phyloP scores from a whole-genome alignment of 768 basidiomycete species.

The Paxillus ammoniavirescens region DNA sequence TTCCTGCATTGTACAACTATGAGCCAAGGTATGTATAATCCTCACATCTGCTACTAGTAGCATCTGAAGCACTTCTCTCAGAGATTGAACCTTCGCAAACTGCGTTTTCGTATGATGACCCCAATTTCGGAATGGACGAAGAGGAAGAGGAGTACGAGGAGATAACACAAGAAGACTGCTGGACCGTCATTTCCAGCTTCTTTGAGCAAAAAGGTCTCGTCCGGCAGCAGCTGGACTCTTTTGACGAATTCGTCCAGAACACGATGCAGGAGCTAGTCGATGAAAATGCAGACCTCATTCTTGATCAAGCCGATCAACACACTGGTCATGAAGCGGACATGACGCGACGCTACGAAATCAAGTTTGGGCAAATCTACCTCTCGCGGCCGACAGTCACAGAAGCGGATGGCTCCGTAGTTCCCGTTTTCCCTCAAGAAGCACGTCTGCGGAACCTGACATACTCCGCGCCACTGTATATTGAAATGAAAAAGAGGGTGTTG shows the following conservation, averaged over 20 bases:
- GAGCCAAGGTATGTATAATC: slow-evolving; percentile 30
- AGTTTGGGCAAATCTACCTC: slow-evolving; percentile 96
- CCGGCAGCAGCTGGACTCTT: slow-evolving; percentile 95
- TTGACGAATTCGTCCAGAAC: slow-evolving; percentile 98
- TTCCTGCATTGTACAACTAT: slow-evolving; percentile 12
- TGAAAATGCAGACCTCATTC: slow-evolving; percentile 90
- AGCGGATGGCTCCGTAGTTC: slow-evolving; percentile 89
- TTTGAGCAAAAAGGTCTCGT: slow-evolving; percentile 98
- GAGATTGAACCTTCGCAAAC: slow-evolving; percentile 49
- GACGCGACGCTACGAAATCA: slow-evolving; percentile 94
- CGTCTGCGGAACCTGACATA: slow-evolving; percentile 94
- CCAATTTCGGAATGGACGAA: slow-evolving; percentile 56
- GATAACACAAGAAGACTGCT: slow-evolving; percentile 91
- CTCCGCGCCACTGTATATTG: slow-evolving; percentile 92
- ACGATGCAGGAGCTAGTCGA: slow-evolving; percentile 99
- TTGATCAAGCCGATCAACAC: slow-evolving; percentile 96
- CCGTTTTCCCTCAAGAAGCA: slow-evolving; percentile 96
- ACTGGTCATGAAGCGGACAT: slow-evolving; percentile 81
- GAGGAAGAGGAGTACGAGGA: slow-evolving; percentile 61
- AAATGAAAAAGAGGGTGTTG: slow-evolving; percentile 86
- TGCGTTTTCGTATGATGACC: slow-evolving; percentile 56
- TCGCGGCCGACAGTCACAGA: slow-evolving; percentile 94
- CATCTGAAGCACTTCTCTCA: slow-evolving; percentile 38
- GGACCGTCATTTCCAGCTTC: slow-evolving; percentile 94
- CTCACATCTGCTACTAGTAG: slow-evolving; percentile 20